These are phyloP conservation scores for Trypanosoma congolense DNA, from an alignment of 208 protist species.

Conservation along the genomic window DNA sequence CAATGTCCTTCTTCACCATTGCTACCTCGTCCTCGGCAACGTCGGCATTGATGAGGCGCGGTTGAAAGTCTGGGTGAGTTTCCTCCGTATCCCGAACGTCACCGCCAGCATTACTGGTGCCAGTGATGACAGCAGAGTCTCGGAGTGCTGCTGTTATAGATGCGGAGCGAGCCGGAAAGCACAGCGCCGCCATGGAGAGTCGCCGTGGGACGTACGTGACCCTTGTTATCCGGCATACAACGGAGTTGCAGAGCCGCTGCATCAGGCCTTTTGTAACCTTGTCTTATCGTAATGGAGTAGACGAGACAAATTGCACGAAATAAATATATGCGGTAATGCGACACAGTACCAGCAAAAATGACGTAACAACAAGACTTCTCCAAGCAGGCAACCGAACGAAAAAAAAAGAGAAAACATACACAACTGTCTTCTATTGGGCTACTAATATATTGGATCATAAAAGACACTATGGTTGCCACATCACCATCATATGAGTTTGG, in stretches of 20 bases:
- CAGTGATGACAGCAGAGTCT: too few relatives aligned
- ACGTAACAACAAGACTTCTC: too few relatives aligned
- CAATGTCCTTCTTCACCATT: conserved; percentile 86
- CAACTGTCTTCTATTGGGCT: too few relatives aligned
- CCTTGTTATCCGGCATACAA: not conserved
- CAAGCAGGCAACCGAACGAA: too few relatives aligned
- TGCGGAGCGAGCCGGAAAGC: not conserved
- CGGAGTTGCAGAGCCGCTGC: not conserved
- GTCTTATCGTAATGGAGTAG: not conserved
- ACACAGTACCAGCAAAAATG: too few relatives aligned
- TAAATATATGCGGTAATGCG: too few relatives aligned
- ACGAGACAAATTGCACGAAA: too few relatives aligned
- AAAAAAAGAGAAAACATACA: too few relatives aligned
- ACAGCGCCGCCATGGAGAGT: not conserved
- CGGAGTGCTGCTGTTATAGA: not conserved
- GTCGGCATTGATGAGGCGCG: conserved; percentile 57
- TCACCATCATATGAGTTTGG: too few relatives aligned
- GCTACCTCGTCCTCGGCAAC: conserved; percentile 73
- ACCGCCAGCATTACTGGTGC: conserved; percentile 21
- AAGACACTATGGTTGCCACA: too few relatives aligned
- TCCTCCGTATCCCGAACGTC: conserved; percentile 64
- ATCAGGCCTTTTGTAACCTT: not conserved
- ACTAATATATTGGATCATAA: too few relatives aligned
- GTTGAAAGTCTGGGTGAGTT: conserved; percentile 87
- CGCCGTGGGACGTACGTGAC: not conserved